Evolutionary conservation across 2,329 filamentous ascomycete species (phyloP), one percentile per base, ranked within the genome.

Genomic region (Dothideomycetes sp.): DNA sequence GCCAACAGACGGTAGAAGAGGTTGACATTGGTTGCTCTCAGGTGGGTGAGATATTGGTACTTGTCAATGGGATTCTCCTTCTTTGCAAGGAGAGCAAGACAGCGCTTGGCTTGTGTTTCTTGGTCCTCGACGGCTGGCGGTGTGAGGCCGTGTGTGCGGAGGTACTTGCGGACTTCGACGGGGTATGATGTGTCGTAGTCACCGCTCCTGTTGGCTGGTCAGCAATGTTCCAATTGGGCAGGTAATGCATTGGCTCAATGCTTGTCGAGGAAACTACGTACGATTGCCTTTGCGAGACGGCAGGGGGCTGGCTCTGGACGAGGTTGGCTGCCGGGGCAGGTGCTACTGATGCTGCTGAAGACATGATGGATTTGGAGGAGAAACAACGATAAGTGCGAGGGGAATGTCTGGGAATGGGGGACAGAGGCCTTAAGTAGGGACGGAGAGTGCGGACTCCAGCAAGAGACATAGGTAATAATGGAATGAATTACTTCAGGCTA

Each of bases 1-100:
- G 86, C 82, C 48, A 89, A 70, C 47, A 89, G 72, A 50, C 84
- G 76, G 70, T 86, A 89, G 70, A 89, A 91, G 44, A 91, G 74
- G 60, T 89, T 80, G 47, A 77, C 73, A 59, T 88, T 89, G 54
- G 80, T 76, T 58, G 73, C 73, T 65, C 86, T 83, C 61, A 89
- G 65, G 49, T 75, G 71, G 31, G 81, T 84, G 60, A 91, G 71
- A 64, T 89, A 91, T 42, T 87, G 74, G 64, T 87, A 89, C 68
- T 84, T 85, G 72, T 89, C 84, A 54, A 91, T 78, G 49, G 69
- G 67, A 33, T 82, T 84, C 48, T 74, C 65, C 48, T 82, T 78
- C 47, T 73, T 73, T 44, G 78, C 71, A 54, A 89, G 80, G 67
- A 87, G 80, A 62, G 78, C 78, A 66, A 88, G 76, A 57, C 69